Percentiles rank a stretch among this genome's conserved stretches.
Conservation (phyloP, 2,329 filamentous ascomycete genomes). For the Gaeumannomyces sp. region DNA sequence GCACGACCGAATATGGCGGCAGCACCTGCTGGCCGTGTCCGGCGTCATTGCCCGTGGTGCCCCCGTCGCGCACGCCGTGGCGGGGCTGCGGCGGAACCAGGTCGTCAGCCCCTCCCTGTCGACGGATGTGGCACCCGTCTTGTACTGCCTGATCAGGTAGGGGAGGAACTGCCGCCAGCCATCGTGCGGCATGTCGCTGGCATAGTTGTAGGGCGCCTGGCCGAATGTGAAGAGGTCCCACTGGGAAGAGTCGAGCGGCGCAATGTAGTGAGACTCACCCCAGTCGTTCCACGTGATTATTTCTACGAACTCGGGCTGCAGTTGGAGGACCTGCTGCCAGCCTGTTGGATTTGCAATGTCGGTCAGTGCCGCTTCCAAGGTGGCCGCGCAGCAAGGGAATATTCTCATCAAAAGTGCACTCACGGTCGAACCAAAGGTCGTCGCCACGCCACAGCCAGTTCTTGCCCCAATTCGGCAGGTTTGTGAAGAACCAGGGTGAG, state of each 20-base stretch:
- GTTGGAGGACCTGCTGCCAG: constrained; percentile 41
- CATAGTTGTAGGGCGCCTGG: constrained; percentile 22
- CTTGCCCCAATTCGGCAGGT: constrained; percentile 39
- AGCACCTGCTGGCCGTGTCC: constrained; percentile 3
- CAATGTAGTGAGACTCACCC: constrained; percentile 50
- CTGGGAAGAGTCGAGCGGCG: constrained; percentile 30
- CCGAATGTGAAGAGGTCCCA: constrained; percentile 36
- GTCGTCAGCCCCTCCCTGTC: constrained; percentile 1
- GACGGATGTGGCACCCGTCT: constrained; percentile 20
- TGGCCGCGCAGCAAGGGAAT: constrained; percentile 32
- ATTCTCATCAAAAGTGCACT: constrained; percentile 32
- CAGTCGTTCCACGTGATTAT: constrained; percentile 44
- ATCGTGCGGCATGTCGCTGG: constrained; percentile 30
- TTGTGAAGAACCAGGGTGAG: constrained; percentile 40
- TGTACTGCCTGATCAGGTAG: constrained; percentile 20
- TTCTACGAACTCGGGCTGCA: constrained; percentile 41
- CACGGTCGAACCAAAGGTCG: constrained; percentile 49
- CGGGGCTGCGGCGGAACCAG: constrained; percentile 5
- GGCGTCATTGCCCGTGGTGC: constrained; percentile 7
- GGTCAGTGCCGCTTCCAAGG: constrained; percentile 24
- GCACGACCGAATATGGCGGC: not conserved
- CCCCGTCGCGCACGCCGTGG: not conserved
- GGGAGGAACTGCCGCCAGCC: constrained; percentile 41
- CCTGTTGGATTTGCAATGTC: constrained; percentile 35
- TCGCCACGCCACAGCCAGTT: constrained; percentile 55